Evolutionary conservation across 2,329 filamentous ascomycete species (phyloP), one percentile per base, ranked within the genome.

Genomic region (Colletotrichum australisinense): DNA sequence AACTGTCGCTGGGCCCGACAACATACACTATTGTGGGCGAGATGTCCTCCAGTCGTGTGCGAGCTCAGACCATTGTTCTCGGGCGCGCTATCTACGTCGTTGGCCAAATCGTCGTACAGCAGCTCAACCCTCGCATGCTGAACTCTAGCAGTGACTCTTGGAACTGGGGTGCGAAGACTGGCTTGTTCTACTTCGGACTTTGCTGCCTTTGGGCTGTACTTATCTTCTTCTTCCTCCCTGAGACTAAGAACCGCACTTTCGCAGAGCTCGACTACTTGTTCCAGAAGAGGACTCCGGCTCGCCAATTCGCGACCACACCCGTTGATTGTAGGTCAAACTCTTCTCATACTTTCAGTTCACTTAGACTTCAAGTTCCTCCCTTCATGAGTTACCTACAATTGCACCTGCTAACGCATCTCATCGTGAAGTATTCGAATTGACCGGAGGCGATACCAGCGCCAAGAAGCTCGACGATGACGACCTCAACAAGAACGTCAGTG

Each of bases 211-310:
- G 84, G 72, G 77, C 83, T 2, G 75, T 80, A 0, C 88, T 86
- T 79, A 84, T 85, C 16, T 85, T 79, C 74, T 85, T 84, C 77
- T 84, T 81, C 73, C 78, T 85, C 6, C 84, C 84, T 57, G 86
- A 88, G 79, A 86, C 86, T 0, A 83, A 81, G 57, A 83, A 84
- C 14, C 81, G 84, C 60, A 84, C 81, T 1, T 83, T 86, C 63
- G 85, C 85, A 68, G 86, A 88, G 77, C 82, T 88, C 24, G 86
- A 88, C 73, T 78, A 82, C n/a, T 76, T 88, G 71, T 88, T 88
- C 77, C 81, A 85, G 66, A 79, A 76, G 62, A 80, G 77, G 70
- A 76, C 78, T 4, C 66, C 77, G 11, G 81, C 82, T 5, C 78
- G 81, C 65, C 81, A 84, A 64, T 86, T 83, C 62, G 42, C 67